phyloP scores from a whole-genome alignment of 1,139 yeast genomes.

The Entelexis sorbosivorans region DNA sequence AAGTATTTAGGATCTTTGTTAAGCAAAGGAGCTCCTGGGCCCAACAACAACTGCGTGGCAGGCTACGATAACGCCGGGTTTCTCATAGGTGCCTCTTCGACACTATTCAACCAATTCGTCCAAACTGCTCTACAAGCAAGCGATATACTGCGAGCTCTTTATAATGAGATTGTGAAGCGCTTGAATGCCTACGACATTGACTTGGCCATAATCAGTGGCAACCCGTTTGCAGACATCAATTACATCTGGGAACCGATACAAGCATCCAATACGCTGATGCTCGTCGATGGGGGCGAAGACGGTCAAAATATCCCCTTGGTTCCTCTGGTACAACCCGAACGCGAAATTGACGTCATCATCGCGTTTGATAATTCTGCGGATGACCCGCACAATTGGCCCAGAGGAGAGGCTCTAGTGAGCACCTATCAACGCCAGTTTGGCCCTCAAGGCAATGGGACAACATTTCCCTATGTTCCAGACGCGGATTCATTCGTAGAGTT shows the following conservation, averaged over 20 bases:
- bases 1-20: constrained; percentile 53
- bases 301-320: constrained; percentile 63
- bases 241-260: constrained; percentile 27
- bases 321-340: constrained; percentile 60
- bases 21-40: constrained; percentile 39
- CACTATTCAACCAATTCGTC: constrained; percentile 41
- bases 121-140: not conserved
- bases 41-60: constrained; percentile 35
- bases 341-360: constrained; percentile 67
- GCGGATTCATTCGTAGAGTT: constrained; percentile 43
- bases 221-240: constrained; percentile 45
- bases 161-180: not conserved
- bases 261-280: constrained; percentile 38
- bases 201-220: constrained; percentile 56
- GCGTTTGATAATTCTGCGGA: constrained; percentile 86
- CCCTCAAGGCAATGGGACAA: constrained; percentile 48
- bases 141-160: constrained; percentile 2
- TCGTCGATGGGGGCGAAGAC: constrained; percentile 91
- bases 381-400: constrained; percentile 50
- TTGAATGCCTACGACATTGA: constrained; percentile 28
- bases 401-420: constrained; percentile 42
- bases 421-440: constrained; percentile 44
- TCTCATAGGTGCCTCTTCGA: constrained; percentile 61
- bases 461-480: constrained; percentile 73
- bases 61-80: constrained; percentile 69